Evolutionary conservation across 1,139 yeast species (phyloP).

Genomic region (Debaryomycetaceae sp.): DNA sequence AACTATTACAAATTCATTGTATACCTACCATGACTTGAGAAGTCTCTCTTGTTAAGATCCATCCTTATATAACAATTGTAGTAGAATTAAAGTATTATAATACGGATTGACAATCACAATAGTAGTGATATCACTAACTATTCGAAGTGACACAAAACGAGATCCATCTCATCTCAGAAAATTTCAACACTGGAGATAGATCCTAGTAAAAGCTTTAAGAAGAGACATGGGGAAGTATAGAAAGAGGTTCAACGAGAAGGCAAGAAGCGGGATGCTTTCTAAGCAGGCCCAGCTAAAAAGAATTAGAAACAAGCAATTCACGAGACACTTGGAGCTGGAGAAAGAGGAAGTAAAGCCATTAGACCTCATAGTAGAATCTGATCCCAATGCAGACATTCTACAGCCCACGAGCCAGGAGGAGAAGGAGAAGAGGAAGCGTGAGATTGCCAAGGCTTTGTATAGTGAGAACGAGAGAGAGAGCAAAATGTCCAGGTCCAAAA

Average conservation of each 20-base stretch:
- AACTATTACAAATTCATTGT: too few species aligned
- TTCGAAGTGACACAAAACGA: not conserved
- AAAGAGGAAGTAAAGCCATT: slow-evolving; percentile 7
- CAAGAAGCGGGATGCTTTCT: slow-evolving; percentile 79
- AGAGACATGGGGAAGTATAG: slow-evolving; percentile 75
- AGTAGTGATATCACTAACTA: not conserved
- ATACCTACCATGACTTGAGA: slow-evolving; percentile 33
- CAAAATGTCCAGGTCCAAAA: slow-evolving; percentile 69
- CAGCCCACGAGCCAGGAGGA: slow-evolving; percentile 53
- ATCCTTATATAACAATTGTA: not conserved
- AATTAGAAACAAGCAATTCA: slow-evolving; percentile 67
- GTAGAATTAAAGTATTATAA: not conserved
- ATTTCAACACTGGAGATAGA: slow-evolving; percentile 2
- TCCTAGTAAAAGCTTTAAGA: not conserved
- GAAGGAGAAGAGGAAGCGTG: slow-evolving; percentile 61
- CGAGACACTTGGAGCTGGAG: slow-evolving; percentile 42
- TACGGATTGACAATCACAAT: not conserved
- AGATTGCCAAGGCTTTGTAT: slow-evolving; percentile 55
- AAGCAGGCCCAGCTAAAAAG: slow-evolving; percentile 69
- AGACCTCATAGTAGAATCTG: slow-evolving; percentile 16
- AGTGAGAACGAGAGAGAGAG: slow-evolving; percentile 55
- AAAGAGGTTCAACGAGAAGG: slow-evolving; percentile 79
- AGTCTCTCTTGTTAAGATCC: slow-evolving; percentile 14
- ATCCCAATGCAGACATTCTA: slow-evolving; percentile 63
- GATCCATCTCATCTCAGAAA: slow-evolving; percentile 5